Percentiles rank a stretch among this genome's conserved stretches.
These are phyloP conservation scores for Podila minutissima DNA, from an alignment of 192 early-diverging fungal species.

Conservation along the genomic window DNA sequence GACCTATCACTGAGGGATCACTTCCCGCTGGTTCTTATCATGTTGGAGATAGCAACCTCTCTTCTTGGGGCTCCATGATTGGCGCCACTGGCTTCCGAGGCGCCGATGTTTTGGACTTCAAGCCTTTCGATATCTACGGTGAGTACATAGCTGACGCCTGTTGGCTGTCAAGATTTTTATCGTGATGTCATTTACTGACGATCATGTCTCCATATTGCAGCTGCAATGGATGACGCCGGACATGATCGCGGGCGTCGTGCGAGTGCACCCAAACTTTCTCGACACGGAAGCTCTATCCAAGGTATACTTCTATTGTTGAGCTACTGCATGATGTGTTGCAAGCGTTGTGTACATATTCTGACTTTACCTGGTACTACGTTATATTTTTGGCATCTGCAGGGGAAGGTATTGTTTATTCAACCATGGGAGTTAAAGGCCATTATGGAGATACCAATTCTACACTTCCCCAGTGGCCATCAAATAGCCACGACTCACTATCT, in stretches of 20 bases:
- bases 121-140: constrained; percentile 15
- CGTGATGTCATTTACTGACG: not conserved
- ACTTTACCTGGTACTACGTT: too few relatives aligned
- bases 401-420: constrained; percentile 11
- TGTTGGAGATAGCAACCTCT: not conserved
- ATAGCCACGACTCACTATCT: not conserved
- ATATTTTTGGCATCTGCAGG: not conserved
- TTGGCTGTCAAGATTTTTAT: not conserved
- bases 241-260: not conserved
- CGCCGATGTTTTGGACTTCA: not conserved
- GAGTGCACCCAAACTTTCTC: not conserved
- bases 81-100: constrained; percentile 13
- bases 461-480: not conserved
- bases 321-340: too few relatives aligned
- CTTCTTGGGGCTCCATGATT: constrained; percentile 2
- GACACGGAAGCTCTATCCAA: not conserved
- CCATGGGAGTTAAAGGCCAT: constrained; percentile 7
- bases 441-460: not conserved
- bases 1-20: too few relatives aligned
- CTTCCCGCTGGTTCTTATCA: not conserved
- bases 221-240: constrained; percentile 2
- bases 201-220: not conserved
- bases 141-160: not conserved
- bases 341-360: too few relatives aligned
- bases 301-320: not conserved